Conservation (phyloP, 2,329 filamentous ascomycete genomes). For the Diaporthe sp. region DNA sequence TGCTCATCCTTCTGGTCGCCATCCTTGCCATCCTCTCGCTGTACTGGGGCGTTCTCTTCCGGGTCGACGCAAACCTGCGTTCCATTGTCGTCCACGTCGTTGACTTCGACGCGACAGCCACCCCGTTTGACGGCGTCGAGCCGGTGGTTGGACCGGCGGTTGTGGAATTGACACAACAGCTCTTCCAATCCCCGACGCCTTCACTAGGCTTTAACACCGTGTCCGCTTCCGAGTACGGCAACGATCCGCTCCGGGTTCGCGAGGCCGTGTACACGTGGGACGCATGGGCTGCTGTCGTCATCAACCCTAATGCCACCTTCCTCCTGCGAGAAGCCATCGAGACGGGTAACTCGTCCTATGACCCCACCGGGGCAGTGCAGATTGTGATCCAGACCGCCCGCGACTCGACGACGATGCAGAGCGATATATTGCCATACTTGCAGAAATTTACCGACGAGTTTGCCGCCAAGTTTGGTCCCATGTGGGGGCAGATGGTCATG, state of each 20-base stretch:
- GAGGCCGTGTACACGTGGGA: conserved; percentile 70
- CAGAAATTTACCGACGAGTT: conserved; percentile 60
- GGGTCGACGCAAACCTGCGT: conserved; percentile 61
- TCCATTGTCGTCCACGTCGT: conserved; percentile 69
- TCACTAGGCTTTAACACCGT: conserved; percentile 65
- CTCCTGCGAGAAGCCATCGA: conserved; percentile 67
- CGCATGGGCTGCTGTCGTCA: conserved; percentile 71
- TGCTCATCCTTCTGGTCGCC: conserved; percentile 65
- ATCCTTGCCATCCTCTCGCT: conserved; percentile 69
- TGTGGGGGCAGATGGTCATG: conserved; percentile 56
- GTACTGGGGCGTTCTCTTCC: conserved; percentile 71
- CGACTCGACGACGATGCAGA: conserved; percentile 66
- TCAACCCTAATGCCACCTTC: conserved; percentile 72
- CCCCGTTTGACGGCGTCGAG: conserved; percentile 61
- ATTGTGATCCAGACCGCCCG: conserved; percentile 67
- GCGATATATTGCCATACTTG: conserved; percentile 66
- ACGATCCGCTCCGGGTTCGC: conserved; percentile 68
- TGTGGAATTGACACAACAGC: conserved; percentile 57
- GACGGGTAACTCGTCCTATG: conserved; percentile 69
- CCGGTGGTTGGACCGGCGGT: conserved; percentile 70
- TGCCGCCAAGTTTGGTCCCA: conserved; percentile 59
- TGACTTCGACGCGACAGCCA: conserved; percentile 70
- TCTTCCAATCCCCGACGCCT: conserved; percentile 52
- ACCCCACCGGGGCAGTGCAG: conserved; percentile 70
- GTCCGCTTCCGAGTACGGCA: conserved; percentile 63